A percentile compares a stretch with the other conserved stretches of the same genome.
These are phyloP conservation scores for Medicago ruthenica DNA, from an alignment of 306 rosid genomes.

Conservation along the genomic window DNA sequence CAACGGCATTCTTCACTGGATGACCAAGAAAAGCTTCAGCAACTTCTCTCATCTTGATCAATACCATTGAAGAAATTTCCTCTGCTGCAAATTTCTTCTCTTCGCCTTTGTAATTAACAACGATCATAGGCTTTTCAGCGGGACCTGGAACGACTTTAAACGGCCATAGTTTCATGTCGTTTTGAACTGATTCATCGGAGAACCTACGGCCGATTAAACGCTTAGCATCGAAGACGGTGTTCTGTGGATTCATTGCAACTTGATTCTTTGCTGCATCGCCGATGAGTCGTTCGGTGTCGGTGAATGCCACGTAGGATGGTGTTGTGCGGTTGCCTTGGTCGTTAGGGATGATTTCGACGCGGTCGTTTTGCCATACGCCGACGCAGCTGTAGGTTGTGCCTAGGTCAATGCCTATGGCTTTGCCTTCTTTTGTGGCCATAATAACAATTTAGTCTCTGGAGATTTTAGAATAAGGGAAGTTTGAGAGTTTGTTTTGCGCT, in stretches of 20 bases:
- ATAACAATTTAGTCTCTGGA: background rate
- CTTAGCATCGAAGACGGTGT: conserved; percentile 87
- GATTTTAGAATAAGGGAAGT: background rate
- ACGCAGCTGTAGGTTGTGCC: conserved; percentile 95
- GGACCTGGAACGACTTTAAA: conserved; percentile 72
- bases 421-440: conserved; percentile 79
- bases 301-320: conserved; percentile 89
- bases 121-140: conserved; percentile 74
- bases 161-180: conserved; percentile 90
- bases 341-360: conserved; percentile 84
- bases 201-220: conserved; percentile 74
- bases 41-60: conserved; percentile 68
- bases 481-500: background rate
- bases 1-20: conserved; percentile 64
- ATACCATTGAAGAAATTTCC: conserved; percentile 84
- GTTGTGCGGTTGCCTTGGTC: conserved; percentile 93
- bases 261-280: conserved; percentile 93
- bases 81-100: conserved; percentile 68
- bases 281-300: conserved; percentile 80
- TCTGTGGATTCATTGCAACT: conserved; percentile 84
- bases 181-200: conserved; percentile 67
- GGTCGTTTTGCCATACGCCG: conserved; percentile 81
- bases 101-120: conserved; percentile 71
- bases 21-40: conserved; percentile 77
- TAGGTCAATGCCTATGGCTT: conserved; percentile 88